phyloP scores from a whole-genome alignment of 352 stramenopile species.

The Phytophthora capsici region DNA sequence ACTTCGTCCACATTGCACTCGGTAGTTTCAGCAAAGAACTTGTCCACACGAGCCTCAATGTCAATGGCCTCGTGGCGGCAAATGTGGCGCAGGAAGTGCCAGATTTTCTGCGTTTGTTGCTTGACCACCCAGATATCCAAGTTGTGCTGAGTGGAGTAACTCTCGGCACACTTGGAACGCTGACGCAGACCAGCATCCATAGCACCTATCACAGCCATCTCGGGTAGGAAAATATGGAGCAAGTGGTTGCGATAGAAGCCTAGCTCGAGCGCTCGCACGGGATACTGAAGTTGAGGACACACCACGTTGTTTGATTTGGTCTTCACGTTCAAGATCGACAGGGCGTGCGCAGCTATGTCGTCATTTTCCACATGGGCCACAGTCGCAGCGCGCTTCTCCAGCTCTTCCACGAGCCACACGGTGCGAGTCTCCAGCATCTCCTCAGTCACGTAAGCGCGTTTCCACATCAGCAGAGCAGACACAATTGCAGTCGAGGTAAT shows the following conservation, averaged over 20 bases:
- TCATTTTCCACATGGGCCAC: constrained; percentile 68
- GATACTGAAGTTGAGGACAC: constrained; percentile 57
- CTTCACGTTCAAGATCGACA: constrained; percentile 66
- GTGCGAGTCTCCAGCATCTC: constrained; percentile 64
- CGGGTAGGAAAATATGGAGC: constrained; percentile 78
- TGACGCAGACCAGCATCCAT: constrained; percentile 51
- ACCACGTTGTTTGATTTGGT: constrained; percentile 51
- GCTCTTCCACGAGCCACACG: constrained; percentile 64
- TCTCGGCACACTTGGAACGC: constrained; percentile 10
- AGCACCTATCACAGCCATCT: constrained; percentile 74
- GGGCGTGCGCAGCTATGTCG: constrained; percentile 60
- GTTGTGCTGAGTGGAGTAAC: neutral
- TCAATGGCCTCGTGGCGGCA: constrained; percentile 65
- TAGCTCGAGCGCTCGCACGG: constrained; percentile 72
- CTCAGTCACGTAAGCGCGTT: constrained; percentile 60
- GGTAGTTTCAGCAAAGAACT: constrained; percentile 37
- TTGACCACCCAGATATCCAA: constrained; percentile 45
- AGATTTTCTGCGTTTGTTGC: constrained; percentile 55
- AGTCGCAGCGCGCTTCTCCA: constrained; percentile 50
- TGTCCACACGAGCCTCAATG: constrained; percentile 41
- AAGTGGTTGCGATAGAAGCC: constrained; percentile 90
- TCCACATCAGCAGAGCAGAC: constrained; percentile 81
- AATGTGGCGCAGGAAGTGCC: constrained; percentile 71
- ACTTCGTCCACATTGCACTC: constrained; percentile 31
- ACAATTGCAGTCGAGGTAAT: constrained; percentile 81